Evolutionary conservation across 1,284 basidiomycete genomes (phyloP).

Genomic region (Fomes fomentarius): DNA sequence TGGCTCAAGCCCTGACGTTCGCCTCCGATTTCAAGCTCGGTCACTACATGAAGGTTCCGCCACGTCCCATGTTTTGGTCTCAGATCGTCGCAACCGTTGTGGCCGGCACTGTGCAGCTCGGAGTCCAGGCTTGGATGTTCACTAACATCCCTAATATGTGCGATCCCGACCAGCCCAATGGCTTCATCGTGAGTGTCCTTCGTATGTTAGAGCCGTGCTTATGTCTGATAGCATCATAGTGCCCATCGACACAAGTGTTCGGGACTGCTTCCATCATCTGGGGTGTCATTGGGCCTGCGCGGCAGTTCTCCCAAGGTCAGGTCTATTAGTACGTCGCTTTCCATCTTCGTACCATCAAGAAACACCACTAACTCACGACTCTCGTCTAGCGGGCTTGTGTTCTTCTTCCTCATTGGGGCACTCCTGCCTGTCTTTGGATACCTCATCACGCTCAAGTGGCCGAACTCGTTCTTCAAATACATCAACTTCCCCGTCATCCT

Average conservation of each 20-base stretch:
- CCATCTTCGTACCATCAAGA: background rate
- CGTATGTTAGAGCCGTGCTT: background rate
- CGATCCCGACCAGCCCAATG: slow-evolving; percentile 36
- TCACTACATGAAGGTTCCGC: slow-evolving; percentile 58
- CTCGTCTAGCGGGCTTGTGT: slow-evolving; percentile 38
- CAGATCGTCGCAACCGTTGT: slow-evolving; percentile 55
- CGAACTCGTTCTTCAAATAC: slow-evolving; percentile 47
- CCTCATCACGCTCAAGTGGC: slow-evolving; percentile 44
- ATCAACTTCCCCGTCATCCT: slow-evolving; percentile 59
- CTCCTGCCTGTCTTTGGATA: slow-evolving; percentile 45
- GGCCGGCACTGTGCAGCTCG: slow-evolving; percentile 48
- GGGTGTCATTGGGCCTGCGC: slow-evolving; percentile 51
- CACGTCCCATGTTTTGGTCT: slow-evolving; percentile 50
- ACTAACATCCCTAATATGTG: slow-evolving; percentile 53
- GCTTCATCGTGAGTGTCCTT: slow-evolving; percentile 37
- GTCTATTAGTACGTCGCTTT: slow-evolving; percentile 34
- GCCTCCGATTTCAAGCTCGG: slow-evolving; percentile 55
- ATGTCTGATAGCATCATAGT: slow-evolving; percentile 20
- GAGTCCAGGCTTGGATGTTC: slow-evolving; percentile 57
- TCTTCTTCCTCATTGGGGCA: slow-evolving; percentile 63
- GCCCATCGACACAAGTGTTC: slow-evolving; percentile 44
- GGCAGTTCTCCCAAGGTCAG: slow-evolving; percentile 48
- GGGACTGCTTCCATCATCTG: slow-evolving; percentile 51
- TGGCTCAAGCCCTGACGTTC: slow-evolving; percentile 52
- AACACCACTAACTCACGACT: background rate